Evolutionary conservation across 2,329 filamentous ascomycete species (phyloP).

Genomic region (Calonectria multiphialidica): DNA sequence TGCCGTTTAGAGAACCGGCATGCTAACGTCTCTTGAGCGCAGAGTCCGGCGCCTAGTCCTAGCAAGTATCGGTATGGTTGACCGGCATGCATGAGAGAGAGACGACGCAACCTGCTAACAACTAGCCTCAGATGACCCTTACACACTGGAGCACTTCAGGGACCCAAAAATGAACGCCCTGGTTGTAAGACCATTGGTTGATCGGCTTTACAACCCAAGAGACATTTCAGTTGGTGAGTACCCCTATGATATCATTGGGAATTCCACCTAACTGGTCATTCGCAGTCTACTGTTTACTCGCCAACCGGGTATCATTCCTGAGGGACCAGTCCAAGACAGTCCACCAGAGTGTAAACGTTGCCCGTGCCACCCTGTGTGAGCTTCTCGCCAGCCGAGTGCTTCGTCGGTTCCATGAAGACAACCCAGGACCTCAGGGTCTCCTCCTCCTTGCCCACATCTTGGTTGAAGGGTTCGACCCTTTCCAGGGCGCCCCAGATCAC

Average conservation of each 20-base stretch:
- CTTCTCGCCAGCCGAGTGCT: slow-evolving; percentile 75
- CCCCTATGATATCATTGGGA: background rate
- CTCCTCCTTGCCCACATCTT: slow-evolving; percentile 76
- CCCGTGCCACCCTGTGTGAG: slow-evolving; percentile 77
- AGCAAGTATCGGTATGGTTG: slow-evolving; percentile 41
- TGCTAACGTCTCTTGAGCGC: slow-evolving; percentile 42
- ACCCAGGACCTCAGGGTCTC: slow-evolving; percentile 71
- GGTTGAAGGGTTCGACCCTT: slow-evolving; percentile 78
- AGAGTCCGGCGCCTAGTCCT: slow-evolving; percentile 45
- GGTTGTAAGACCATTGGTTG: slow-evolving; percentile 76
- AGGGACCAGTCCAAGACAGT: slow-evolving; percentile 74
- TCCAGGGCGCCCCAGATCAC: slow-evolving; percentile 74
- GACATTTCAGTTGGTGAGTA: slow-evolving; percentile 72
- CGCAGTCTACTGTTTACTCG: slow-evolving; percentile 77
- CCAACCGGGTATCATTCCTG: slow-evolving; percentile 78
- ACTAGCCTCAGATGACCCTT: slow-evolving; percentile 52
- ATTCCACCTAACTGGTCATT: slow-evolving; percentile 7
- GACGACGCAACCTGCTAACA: slow-evolving; percentile 17
- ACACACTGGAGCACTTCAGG: slow-evolving; percentile 71
- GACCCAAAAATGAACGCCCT: slow-evolving; percentile 76
- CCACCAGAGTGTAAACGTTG: slow-evolving; percentile 77
- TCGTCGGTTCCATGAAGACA: slow-evolving; percentile 76
- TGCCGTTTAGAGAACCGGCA: background rate
- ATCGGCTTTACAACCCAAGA: slow-evolving; percentile 73
- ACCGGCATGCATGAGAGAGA: background rate